Base-by-base conservation (phyloP, 2,329 filamentous ascomycete species). In the Torrubiellomyces zombiae region DNA sequence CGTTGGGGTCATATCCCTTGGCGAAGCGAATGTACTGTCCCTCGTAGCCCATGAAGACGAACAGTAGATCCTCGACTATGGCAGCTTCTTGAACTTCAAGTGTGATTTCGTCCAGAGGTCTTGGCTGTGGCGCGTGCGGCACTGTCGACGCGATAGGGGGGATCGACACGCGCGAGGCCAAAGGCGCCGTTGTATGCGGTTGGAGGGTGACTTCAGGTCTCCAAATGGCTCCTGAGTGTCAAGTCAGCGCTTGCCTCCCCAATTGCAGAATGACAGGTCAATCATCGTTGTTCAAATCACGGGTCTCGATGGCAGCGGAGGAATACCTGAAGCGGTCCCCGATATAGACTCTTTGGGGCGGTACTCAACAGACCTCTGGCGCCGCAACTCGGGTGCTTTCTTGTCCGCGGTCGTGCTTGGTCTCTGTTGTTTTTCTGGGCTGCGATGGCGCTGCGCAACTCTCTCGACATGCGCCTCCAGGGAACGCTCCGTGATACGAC, bases 11-110 rank as follows among this genome's bases (percentile, higher is more conserved):
- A 47, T 92, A 95, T 7, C 68, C 67, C 36, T 81, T 77, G 30
- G 67, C 67, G 45, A 82, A 95, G 28, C 81, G 78, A 32, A 98
- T 79, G 45, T 95, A 95, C 48, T 93, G 83, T n/a, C 89, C 89
- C 51, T 98, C 89, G 35, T 83, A 93, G 14, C 89, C 89, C 85
- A 98, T 94, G 40, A 95, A 91, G 5, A 92, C 83, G 44, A 86
- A 94, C 18, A 95, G 53, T 10, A 98, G 54, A 40, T 98, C 89
- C 38, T 94, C 85, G 21, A 95, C 60, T 23, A 98, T 76, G 7
- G 72, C 78, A 14, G 73, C 69, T 53, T 98, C 89, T 48, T 98
- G 89, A 3, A 68, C 67, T 35, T 91, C 77, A 15, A 91, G 56
- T 1, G 73, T 72, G 30, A 95, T 55, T 29, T 79, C 70, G 28